Evolutionary conservation across 306 rosid species (phyloP), one percentile per base, ranked within the genome.

Genomic region (Vigna radiata): DNA sequence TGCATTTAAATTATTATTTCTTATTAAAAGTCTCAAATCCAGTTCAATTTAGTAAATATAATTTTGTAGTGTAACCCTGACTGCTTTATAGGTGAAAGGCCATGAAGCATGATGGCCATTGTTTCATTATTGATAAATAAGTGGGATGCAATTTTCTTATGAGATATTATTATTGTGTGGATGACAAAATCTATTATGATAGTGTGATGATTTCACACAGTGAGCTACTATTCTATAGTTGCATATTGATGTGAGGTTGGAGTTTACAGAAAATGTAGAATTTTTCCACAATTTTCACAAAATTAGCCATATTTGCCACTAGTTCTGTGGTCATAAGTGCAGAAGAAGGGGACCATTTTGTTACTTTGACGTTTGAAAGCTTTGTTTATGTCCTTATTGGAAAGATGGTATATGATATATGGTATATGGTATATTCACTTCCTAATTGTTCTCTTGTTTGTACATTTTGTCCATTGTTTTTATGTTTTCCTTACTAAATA

Each of bases 341-440:
- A 36, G 59, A 50, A 49, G 52, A 44, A 9, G 66, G 77, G 85
- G 82, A 33, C 82, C 82, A 72, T 52, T 19, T 13, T 63, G 31
- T 54, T 46, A 15, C 29, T 16, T 19, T 43, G 12, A 15, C 55
- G 37, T 69, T 39, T 68, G 5, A 41, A 54, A 27, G 60, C 19
- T 49, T 3, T 64, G 25, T 14, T 61, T 48, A 14, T 81, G 60
- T 29, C 54, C 16, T 21, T 10, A 62, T 62, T 60, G 68, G n/a
- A 49, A 27, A 44, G 27, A 25, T 25, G 27, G 27, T 25, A 25
- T 25, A 25, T 25, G 27, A n/a, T n/a, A n/a, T n/a, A n/a, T 49
- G 15, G 31, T 44, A 48, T 17, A n/a, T 49, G 15, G 31, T 44
- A 48, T 61, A n/a, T 61, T 71, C 12, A n/a, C 41, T 79, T 63